A percentile compares a stretch with the other conserved stretches of the same genome.
Conservation (phyloP, 768 basidiomycete genomes). For the Psilocybe subaeruginosa region DNA sequence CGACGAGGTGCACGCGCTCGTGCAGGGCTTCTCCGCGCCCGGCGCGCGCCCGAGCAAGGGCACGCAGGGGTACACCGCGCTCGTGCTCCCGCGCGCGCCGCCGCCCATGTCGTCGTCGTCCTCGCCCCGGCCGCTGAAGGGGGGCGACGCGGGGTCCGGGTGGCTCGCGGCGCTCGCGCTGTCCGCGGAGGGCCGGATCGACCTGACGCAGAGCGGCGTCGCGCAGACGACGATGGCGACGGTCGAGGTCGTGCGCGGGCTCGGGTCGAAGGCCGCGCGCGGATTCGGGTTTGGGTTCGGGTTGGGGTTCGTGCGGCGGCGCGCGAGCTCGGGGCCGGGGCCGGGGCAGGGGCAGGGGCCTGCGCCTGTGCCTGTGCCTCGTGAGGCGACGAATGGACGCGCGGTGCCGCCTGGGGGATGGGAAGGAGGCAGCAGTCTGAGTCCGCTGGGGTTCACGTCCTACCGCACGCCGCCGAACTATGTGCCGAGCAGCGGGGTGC, state of each 20-base stretch:
- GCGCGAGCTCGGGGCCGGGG: background rate
- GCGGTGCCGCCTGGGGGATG: background rate
- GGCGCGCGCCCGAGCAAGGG: conserved; percentile 53
- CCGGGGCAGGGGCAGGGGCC: background rate
- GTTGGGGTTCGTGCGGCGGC: conserved; percentile 23
- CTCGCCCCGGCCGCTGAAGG: background rate
- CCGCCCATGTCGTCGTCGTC: conserved; percentile 29
- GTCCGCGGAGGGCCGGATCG: conserved; percentile 53
- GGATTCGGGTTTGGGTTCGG: conserved; percentile 13
- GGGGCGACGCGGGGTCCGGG: background rate
- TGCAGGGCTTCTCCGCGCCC: conserved; percentile 20
- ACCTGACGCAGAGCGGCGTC: conserved; percentile 75
- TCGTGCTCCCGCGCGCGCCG: conserved; percentile 56
- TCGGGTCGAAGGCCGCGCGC: conserved; percentile 24
- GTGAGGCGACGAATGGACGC: conserved; percentile 15
- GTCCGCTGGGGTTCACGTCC: conserved; percentile 62
- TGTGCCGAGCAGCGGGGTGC: conserved; percentile 67
- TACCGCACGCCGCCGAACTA: conserved; percentile 75
- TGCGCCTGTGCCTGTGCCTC: background rate
- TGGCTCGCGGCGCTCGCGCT: conserved; percentile 6
- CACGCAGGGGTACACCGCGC: conserved; percentile 58
- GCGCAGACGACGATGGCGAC: conserved; percentile 91
- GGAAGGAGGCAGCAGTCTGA: conserved; percentile 3
- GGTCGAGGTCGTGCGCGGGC: conserved; percentile 74
- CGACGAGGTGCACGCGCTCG: conserved; percentile 25